Conservation (phyloP, 1,139 yeast genomes). For the Meyerozyma sp. region DNA sequence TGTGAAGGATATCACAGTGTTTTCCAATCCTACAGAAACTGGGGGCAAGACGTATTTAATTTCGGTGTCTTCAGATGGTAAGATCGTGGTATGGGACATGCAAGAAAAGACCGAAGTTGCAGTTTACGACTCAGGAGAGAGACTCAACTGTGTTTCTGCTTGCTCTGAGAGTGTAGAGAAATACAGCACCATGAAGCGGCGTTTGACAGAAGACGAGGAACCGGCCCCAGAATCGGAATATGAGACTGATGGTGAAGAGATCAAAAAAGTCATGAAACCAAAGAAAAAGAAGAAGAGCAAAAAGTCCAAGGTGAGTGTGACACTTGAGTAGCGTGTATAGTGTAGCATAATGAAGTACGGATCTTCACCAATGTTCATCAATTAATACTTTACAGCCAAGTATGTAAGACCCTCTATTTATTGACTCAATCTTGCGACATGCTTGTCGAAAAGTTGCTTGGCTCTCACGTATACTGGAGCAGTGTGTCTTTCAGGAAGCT, state of each 20-base stretch:
- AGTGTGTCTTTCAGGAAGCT: constrained; percentile 12
- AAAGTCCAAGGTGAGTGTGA: constrained; percentile 44
- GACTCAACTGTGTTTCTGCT: constrained; percentile 79
- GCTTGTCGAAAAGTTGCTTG: constrained; percentile 12
- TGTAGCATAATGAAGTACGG: too few relatives aligned
- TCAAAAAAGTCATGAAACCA: constrained; percentile 40
- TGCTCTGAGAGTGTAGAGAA: constrained; percentile 79
- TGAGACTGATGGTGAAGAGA: constrained; percentile 56
- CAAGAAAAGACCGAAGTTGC: constrained; percentile 53
- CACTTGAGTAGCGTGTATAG: constrained; percentile 37
- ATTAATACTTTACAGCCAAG: too few relatives aligned
- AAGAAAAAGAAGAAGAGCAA: constrained; percentile 38
- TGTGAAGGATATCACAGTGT: constrained; percentile 69
- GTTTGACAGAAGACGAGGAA: constrained; percentile 30
- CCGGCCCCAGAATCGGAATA: constrained; percentile 53
- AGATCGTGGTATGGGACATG: constrained; percentile 86
- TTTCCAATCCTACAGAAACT: constrained; percentile 34
- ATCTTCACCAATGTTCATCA: too few relatives aligned
- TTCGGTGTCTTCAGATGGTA: constrained; percentile 90
- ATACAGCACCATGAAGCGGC: constrained; percentile 63
- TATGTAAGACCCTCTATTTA: background rate
- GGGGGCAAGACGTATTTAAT: constrained; percentile 47
- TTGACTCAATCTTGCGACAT: constrained; percentile 10
- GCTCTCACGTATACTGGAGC: constrained; percentile 15
- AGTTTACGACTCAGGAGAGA: constrained; percentile 87